phyloP scores from a whole-genome alignment of 768 basidiomycete genomes.

The Amanita rubescens region DNA sequence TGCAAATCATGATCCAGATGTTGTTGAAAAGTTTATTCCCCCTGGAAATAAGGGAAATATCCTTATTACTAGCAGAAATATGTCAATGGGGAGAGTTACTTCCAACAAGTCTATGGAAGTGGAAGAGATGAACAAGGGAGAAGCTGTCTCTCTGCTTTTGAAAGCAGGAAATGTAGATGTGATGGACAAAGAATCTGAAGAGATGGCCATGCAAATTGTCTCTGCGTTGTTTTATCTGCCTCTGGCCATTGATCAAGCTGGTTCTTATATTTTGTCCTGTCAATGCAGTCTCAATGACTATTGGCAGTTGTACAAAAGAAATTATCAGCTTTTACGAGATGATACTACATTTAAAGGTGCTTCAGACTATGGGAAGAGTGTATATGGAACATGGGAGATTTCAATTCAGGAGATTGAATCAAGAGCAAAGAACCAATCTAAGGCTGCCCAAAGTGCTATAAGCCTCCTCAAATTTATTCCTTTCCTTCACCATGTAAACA shows the following conservation, averaged over 20 bases:
- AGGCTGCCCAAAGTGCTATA: constrained; percentile 13
- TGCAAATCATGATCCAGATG: constrained; percentile 10
- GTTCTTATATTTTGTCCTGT: constrained; percentile 11
- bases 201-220: constrained; percentile 11
- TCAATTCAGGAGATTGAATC: constrained; percentile 13
- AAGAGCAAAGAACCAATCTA: neutral
- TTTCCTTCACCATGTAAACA: constrained; percentile 14
- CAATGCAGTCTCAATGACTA: constrained; percentile 12
- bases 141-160: constrained; percentile 13
- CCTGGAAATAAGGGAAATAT: constrained; percentile 14
- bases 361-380: constrained; percentile 13
- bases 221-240: neutral
- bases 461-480: constrained; percentile 12
- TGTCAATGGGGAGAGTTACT: constrained; percentile 5
- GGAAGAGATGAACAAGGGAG: constrained; percentile 12
- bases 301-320: constrained; percentile 6
- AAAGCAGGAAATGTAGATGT: constrained; percentile 7
- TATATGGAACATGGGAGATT: constrained; percentile 16
- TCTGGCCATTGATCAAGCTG: constrained; percentile 15
- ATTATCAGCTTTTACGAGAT: constrained; percentile 7
- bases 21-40: constrained; percentile 11
- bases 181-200: neutral
- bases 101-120: constrained; percentile 6
- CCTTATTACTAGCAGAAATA: constrained; percentile 14
- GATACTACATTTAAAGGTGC: constrained; percentile 10